Evolutionary conservation across 2,329 filamentous ascomycete genomes (phyloP).

Genomic region (Colletotrichum liaoningense): DNA sequence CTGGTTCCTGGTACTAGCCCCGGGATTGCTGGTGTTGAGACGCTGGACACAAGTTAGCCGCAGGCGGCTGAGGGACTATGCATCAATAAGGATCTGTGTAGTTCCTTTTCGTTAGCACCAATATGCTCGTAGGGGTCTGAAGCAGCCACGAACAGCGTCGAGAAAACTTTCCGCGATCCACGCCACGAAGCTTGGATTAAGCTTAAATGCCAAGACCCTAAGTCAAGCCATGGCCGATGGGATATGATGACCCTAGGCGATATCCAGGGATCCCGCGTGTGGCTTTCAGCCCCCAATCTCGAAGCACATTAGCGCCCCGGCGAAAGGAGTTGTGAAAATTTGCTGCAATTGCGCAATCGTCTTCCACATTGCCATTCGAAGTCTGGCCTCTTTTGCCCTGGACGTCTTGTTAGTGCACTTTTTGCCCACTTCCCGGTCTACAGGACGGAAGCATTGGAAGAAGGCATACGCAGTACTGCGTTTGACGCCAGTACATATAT

Average conservation of each 20-base stretch:
- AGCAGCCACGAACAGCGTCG: not conserved
- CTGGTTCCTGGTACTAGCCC: not conserved
- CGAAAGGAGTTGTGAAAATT: not conserved
- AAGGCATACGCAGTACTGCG: too few relatives aligned
- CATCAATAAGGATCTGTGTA: not conserved
- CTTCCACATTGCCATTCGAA: too few relatives aligned
- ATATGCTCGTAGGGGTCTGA: not conserved
- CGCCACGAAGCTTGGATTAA: not conserved
- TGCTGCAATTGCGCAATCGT: not conserved
- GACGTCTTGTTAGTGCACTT: too few relatives aligned
- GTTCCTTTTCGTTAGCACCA: not conserved
- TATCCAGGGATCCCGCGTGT: not conserved
- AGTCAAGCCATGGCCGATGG: not conserved
- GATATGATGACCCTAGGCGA: not conserved
- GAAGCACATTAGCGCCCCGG: not conserved
- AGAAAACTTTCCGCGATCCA: not conserved
- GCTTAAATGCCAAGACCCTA: conserved; percentile 9
- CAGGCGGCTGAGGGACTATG: not conserved
- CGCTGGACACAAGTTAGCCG: not conserved
- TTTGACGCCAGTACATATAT: too few relatives aligned
- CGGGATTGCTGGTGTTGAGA: not conserved
- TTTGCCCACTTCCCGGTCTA: too few relatives aligned
- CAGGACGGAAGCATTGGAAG: too few relatives aligned
- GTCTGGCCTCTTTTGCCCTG: too few relatives aligned
- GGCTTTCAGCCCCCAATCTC: not conserved